Evolutionary conservation across 2,329 filamentous ascomycete species (phyloP).

Genomic region (Sclerotinia minor): DNA sequence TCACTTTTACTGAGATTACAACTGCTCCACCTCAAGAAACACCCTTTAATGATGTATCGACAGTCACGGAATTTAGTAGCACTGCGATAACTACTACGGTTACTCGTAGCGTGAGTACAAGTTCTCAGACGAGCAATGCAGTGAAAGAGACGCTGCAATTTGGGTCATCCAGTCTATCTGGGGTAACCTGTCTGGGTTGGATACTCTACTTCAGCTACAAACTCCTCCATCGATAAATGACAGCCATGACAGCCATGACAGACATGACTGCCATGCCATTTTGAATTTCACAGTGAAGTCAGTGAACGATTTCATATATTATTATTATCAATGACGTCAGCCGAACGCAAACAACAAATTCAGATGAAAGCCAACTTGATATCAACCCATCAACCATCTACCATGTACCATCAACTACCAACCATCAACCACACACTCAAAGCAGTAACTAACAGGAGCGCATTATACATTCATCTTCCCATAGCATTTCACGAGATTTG

Average conservation of each 20-base stretch:
- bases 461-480: background rate
- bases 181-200: slow-evolving; percentile 11
- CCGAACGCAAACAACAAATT: background rate
- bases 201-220: slow-evolving; percentile 22
- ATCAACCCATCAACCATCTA: background rate
- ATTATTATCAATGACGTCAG: slow-evolving; percentile 1
- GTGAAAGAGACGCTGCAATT: background rate
- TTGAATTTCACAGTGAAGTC: background rate
- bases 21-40: background rate
- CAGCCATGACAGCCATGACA: background rate
- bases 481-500: background rate
- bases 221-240: slow-evolving; percentile 5
- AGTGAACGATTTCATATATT: slow-evolving; percentile 1
- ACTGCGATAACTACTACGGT: slow-evolving; percentile 20
- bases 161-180: background rate
- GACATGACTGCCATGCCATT: too few relatives aligned
- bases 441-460: background rate
- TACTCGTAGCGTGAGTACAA: slow-evolving; percentile 12
- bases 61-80: slow-evolving; percentile 19
- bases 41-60: slow-evolving; percentile 11
- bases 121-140: slow-evolving; percentile 16
- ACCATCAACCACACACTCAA: background rate
- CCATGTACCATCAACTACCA: background rate
- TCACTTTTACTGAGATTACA: background rate
- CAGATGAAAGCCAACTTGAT: background rate